phyloP scores from a whole-genome alignment of 192 early-diverging fungal species.

The Rhizophagus clarus region DNA sequence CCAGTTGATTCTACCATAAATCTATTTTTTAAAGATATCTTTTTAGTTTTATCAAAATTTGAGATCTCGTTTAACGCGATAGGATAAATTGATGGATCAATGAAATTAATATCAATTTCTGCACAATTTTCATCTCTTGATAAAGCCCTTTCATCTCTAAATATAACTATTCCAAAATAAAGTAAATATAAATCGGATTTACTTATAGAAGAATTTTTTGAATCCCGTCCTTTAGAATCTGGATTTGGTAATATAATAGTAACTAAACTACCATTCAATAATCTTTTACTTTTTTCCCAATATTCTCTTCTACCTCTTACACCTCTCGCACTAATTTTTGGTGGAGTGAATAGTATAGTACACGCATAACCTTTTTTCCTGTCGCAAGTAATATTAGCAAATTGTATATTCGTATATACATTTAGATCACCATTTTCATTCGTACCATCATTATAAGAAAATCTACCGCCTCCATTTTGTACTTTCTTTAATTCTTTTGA shows the following conservation, averaged over 20 bases:
- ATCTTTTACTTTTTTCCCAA: not conserved
- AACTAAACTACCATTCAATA: constrained; percentile 40
- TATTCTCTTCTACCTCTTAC: no score
- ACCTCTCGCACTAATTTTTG: no score
- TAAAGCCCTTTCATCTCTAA: constrained; percentile 34
- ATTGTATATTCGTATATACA: no score
- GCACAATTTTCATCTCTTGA: constrained; percentile 22
- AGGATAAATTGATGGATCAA: constrained; percentile 35
- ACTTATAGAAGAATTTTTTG: not conserved
- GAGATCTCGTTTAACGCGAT: constrained; percentile 25
- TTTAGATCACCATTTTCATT: not conserved
- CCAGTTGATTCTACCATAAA: constrained; percentile 46
- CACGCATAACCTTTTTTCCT: no score
- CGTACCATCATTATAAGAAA: no score
- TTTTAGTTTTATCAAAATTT: no score
- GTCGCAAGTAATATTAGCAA: no score
- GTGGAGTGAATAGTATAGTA: no score
- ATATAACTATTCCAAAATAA: constrained; percentile 41
- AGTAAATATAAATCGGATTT: not conserved
- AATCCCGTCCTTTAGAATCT: no score
- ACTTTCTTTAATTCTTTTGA: constrained; percentile 15
- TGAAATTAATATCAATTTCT: constrained; percentile 36
- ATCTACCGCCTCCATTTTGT: no score
- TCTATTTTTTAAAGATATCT: not conserved
- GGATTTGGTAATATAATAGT: constrained; percentile 44